Evolutionary conservation across 2,329 filamentous ascomycete species (phyloP).

Genomic region (Trichoderma sp.): DNA sequence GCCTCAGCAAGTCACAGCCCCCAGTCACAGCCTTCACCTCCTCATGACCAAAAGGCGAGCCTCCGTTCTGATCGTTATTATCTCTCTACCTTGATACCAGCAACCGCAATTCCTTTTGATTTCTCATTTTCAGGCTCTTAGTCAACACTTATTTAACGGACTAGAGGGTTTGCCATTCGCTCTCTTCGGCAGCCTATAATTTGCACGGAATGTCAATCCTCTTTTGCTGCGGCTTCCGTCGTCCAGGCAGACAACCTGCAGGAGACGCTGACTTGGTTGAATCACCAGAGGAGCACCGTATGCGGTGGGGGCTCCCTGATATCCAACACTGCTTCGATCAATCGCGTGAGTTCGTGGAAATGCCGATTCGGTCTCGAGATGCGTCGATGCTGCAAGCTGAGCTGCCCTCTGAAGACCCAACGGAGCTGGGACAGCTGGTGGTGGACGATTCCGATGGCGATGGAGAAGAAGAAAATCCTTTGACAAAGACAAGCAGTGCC

Average conservation of each 20-base stretch:
- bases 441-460: constrained; percentile 43
- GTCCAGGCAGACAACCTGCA: constrained; percentile 1
- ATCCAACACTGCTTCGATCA: background rate
- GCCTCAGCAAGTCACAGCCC: background rate
- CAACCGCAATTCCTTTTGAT: constrained; percentile 1
- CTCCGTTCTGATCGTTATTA: background rate
- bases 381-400: background rate
- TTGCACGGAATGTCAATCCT: constrained; percentile 19
- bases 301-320: background rate
- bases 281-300: background rate
- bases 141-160: constrained; percentile 15
- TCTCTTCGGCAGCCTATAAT: background rate
- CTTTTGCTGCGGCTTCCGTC: constrained; percentile 17
- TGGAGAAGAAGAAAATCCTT: constrained; percentile 27
- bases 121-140: constrained; percentile 14
- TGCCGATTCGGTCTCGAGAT: background rate
- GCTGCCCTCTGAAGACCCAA: constrained; percentile 18
- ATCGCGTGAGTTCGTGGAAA: background rate
- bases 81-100: constrained; percentile 5
- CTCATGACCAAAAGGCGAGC: background rate
- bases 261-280: background rate
- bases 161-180: too few relatives aligned
- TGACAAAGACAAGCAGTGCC: constrained; percentile 39
- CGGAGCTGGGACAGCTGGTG: constrained; percentile 35
- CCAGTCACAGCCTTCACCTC: background rate